Percentiles rank a stretch among this genome's conserved stretches.
Evolutionary conservation across 2,329 filamentous ascomycete genomes (phyloP).

Genomic region (Neopestalotiopsis sp.): DNA sequence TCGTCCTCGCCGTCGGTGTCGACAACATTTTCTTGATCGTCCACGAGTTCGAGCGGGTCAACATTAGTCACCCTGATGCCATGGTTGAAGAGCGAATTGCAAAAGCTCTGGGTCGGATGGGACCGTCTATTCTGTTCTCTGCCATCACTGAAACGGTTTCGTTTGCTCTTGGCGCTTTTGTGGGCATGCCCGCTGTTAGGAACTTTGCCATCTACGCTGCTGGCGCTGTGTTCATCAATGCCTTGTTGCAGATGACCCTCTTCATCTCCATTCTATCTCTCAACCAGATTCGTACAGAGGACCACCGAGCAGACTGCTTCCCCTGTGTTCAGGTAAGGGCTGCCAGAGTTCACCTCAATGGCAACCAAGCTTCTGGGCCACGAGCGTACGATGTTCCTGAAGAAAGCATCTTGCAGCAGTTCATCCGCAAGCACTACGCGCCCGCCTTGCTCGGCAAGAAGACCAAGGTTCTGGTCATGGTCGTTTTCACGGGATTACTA

Average conservation of each 20-base stretch:
- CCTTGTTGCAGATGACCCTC: slow-evolving; percentile 95
- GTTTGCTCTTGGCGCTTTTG: slow-evolving; percentile 90
- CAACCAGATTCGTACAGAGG: slow-evolving; percentile 90
- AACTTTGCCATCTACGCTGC: slow-evolving; percentile 98
- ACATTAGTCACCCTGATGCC: slow-evolving; percentile 88
- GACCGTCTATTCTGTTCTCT: slow-evolving; percentile 93
- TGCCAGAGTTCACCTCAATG: slow-evolving; percentile 70
- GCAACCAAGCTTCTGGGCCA: slow-evolving; percentile 62
- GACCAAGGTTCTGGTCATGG: slow-evolving; percentile 76
- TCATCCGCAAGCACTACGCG: slow-evolving; percentile 91
- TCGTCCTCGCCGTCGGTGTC: slow-evolving; percentile 94
- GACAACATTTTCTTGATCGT: slow-evolving; percentile 99
- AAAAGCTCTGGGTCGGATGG: slow-evolving; percentile 91
- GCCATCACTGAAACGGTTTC: slow-evolving; percentile 94
- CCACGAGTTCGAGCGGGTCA: slow-evolving; percentile 96
- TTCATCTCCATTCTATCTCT: slow-evolving; percentile 90
- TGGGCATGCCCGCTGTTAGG: slow-evolving; percentile 96
- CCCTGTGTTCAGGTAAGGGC: slow-evolving; percentile 85
- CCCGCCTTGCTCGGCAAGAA: slow-evolving; percentile 81
- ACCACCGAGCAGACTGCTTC: slow-evolving; percentile 87
- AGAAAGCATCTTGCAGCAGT: slow-evolving; percentile 81
- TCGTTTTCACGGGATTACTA: slow-evolving; percentile 86
- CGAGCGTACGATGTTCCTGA: slow-evolving; percentile 78
- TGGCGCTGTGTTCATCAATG: slow-evolving; percentile 96
- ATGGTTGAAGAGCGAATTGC: slow-evolving; percentile 86